A percentile compares a stretch with the other conserved stretches of the same genome.
These are phyloP conservation scores for Zygosaccharomyces bailii DNA, from an alignment of 805 yeast species.

Conservation along the genomic window DNA sequence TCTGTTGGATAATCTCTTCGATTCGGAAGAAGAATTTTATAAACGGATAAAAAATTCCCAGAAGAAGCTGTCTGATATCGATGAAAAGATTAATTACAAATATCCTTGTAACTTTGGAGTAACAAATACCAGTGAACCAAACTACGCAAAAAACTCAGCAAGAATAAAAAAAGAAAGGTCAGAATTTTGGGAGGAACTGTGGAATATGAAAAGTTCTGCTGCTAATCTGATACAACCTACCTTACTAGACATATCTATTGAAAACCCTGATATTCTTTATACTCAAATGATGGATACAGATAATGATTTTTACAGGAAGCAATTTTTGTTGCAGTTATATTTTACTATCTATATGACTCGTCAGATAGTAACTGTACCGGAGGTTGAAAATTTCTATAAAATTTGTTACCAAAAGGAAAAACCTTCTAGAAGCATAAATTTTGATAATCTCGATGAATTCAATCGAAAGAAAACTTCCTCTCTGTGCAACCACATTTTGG, in stretches of 20 bases:
- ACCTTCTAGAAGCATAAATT: conserved; percentile 15
- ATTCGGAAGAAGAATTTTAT: conserved; percentile 27
- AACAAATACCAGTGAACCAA: conserved; percentile 13
- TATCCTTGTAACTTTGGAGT: conserved; percentile 20
- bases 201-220: conserved; percentile 1
- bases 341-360: conserved; percentile 19
- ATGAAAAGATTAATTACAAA: conserved; percentile 19
- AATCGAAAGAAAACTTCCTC: conserved; percentile 17
- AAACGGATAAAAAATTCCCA: conserved; percentile 12
- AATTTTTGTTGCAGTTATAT: conserved; percentile 27
- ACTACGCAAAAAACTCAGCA: conserved; percentile 17
- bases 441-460: conserved; percentile 16
- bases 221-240: conserved; percentile 19
- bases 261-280: conserved; percentile 21
- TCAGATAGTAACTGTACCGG: conserved; percentile 18
- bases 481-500: conserved; percentile 18
- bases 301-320: conserved; percentile 31
- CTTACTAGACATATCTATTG: conserved; percentile 23
- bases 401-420: conserved; percentile 23
- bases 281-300: conserved; percentile 23
- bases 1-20: conserved; percentile 23
- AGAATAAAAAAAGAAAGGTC: conserved; percentile 13
- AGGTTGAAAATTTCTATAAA: conserved; percentile 22
- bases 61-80: conserved; percentile 11
- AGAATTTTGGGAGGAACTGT: conserved; percentile 17